Percentiles rank a stretch among this genome's conserved stretches.
Conservation (phyloP, 2,329 filamentous ascomycete species). For the Sarocladiaceae sp. region DNA sequence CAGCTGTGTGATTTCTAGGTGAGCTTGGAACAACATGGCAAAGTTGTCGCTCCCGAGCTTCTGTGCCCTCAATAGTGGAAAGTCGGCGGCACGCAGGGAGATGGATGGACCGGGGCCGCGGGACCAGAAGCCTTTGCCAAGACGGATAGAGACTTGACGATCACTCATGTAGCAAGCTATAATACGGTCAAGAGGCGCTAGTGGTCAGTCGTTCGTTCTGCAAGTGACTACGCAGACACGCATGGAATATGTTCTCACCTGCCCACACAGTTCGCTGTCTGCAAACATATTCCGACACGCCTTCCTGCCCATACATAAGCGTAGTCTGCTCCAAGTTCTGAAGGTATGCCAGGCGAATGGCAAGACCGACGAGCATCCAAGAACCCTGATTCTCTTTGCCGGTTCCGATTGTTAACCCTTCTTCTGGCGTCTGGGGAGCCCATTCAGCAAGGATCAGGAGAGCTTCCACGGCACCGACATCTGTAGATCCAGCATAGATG, state of each 20-base stretch:
- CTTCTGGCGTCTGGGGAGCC: slow-evolving; percentile 62
- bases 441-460: slow-evolving; percentile 68
- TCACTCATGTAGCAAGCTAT: slow-evolving; percentile 61
- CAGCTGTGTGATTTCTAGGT: slow-evolving; percentile 65
- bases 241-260: too few relatives aligned
- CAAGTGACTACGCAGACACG: too few relatives aligned
- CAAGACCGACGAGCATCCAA: slow-evolving; percentile 74
- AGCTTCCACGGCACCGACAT: slow-evolving; percentile 68
- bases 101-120: slow-evolving; percentile 65
- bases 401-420: slow-evolving; percentile 60
- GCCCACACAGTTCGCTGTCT: slow-evolving; percentile 67
- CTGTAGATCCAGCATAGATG: slow-evolving; percentile 61
- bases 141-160: slow-evolving; percentile 64
- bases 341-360: slow-evolving; percentile 65
- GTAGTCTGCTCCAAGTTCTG: slow-evolving; percentile 66
- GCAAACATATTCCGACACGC: slow-evolving; percentile 55
- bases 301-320: slow-evolving; percentile 55
- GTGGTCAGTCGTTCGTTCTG: too few relatives aligned
- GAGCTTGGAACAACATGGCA: slow-evolving; percentile 66
- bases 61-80: slow-evolving; percentile 59
- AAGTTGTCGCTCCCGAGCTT: slow-evolving; percentile 60
- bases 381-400: slow-evolving; percentile 71
- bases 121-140: slow-evolving; percentile 72
- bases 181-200: neutral
- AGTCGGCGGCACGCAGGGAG: slow-evolving; percentile 60